These are phyloP conservation scores for Euphorbia neoarborescens DNA, from an alignment of 441 rosid genomes.

Conservation along the genomic window DNA sequence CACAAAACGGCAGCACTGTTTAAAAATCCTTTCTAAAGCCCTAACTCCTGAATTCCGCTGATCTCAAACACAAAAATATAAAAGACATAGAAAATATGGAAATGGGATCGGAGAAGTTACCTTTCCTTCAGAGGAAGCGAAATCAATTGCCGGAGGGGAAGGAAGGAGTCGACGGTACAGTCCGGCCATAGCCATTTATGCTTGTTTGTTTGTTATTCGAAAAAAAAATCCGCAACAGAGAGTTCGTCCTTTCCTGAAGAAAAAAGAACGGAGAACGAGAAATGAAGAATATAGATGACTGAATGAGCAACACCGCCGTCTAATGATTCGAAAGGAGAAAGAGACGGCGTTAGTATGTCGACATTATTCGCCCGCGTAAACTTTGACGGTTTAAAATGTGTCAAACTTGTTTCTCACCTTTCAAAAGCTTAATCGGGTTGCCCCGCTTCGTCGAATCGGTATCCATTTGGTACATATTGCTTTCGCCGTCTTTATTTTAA, in stretches of 20 bases:
- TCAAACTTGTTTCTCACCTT: too few relatives aligned
- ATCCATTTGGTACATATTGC: too few relatives aligned
- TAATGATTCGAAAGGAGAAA: background rate
- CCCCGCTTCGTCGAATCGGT: too few relatives aligned
- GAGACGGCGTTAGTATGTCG: background rate
- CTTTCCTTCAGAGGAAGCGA: slow-evolving; percentile 86
- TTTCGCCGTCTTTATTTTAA: too few relatives aligned
- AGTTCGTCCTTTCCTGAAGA: background rate
- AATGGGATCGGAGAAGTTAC: slow-evolving; percentile 26
- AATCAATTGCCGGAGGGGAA: slow-evolving; percentile 80
- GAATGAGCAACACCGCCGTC: background rate
- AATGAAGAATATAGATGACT: background rate
- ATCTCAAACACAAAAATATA: background rate
- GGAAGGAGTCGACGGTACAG: slow-evolving; percentile 67
- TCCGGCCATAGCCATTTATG: slow-evolving; percentile 75
- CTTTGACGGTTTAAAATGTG: too few relatives aligned
- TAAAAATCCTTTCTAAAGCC: background rate
- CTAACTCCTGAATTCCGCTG: background rate
- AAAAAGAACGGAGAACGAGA: background rate
- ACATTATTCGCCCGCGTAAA: too few relatives aligned
- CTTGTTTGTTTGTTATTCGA: background rate
- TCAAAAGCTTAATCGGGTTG: too few relatives aligned
- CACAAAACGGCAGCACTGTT: background rate
- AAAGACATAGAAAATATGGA: background rate
- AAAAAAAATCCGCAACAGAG: background rate